A percentile compares a stretch with the other conserved stretches of the same genome.
phyloP scores from a whole-genome alignment of 176 grass and related monocot genomes.

The Pontederia crassipes region DNA sequence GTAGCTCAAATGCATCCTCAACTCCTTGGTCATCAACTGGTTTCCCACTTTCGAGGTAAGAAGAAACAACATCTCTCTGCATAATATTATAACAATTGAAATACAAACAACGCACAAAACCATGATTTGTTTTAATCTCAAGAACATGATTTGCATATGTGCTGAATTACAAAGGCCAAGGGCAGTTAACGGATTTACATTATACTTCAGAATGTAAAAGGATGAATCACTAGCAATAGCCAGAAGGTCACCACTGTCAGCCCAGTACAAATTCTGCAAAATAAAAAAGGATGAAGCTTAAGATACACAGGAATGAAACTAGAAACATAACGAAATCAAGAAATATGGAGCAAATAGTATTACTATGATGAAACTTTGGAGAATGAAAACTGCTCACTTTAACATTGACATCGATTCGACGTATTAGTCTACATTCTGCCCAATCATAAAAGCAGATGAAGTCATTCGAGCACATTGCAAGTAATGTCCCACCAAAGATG shows the following conservation, averaged over 20 bases:
- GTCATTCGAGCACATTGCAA: slow-evolving; percentile 95
- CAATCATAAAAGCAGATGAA: slow-evolving; percentile 99
- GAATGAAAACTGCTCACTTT: slow-evolving; percentile 45
- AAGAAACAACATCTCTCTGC: slow-evolving; percentile 80
- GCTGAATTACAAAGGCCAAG: slow-evolving; percentile 11
- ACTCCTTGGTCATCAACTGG: slow-evolving; percentile 65
- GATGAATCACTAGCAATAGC: slow-evolving; percentile 92
- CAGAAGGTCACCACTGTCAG: slow-evolving; percentile 91
- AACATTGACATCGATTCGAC: slow-evolving; percentile 89
- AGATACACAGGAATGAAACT: slow-evolving; percentile 14
- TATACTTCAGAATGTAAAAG: slow-evolving; percentile 96
- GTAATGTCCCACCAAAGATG: slow-evolving; percentile 84
- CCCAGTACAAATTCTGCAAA: slow-evolving; percentile 91
- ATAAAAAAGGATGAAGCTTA: slow-evolving; percentile 4
- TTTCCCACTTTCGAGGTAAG: slow-evolving; percentile 75
- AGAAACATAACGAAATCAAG: background rate
- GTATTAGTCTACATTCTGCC: slow-evolving; percentile 83
- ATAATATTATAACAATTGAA: background rate
- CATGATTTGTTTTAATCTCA: background rate
- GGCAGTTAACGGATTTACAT: slow-evolving; percentile 35
- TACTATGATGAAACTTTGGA: background rate
- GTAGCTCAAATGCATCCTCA: slow-evolving; percentile 95
- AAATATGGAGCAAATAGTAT: background rate
- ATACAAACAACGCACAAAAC: background rate
- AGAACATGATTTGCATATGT: slow-evolving; percentile 11